phyloP scores from a whole-genome alignment of 768 basidiomycete species.

The Phlegmacium glaucopus region DNA sequence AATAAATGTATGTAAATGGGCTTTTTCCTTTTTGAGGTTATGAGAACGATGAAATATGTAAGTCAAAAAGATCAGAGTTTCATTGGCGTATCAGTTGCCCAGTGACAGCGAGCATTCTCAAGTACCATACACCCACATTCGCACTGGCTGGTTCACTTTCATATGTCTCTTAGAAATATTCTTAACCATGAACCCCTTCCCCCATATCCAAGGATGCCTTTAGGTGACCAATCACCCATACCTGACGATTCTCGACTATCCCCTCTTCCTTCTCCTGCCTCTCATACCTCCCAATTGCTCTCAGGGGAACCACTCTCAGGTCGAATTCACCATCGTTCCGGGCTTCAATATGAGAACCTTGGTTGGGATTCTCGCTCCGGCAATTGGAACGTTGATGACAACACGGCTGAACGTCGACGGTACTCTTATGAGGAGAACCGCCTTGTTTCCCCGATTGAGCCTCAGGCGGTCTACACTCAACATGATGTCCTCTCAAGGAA shows the following conservation, averaged over 20 bases:
- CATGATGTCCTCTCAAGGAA: slow-evolving; percentile 22
- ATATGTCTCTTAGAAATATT: slow-evolving; percentile 77
- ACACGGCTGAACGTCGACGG: slow-evolving; percentile 10
- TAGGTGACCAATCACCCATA: slow-evolving; percentile 15
- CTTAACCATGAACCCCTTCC: slow-evolving; percentile 70
- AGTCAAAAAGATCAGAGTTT: slow-evolving; percentile 22
- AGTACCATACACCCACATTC: slow-evolving; percentile 1
- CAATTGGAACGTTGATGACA: slow-evolving; percentile 18
- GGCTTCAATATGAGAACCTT: slow-evolving; percentile 43
- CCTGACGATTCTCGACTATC: slow-evolving; percentile 23
- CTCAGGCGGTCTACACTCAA: slow-evolving; percentile 6
- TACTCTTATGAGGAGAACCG: slow-evolving; percentile 20
- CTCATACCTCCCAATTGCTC: slow-evolving; percentile 17
- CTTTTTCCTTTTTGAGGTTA: slow-evolving; percentile 25
- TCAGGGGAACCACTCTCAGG: slow-evolving; percentile 10
- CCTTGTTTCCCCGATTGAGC: slow-evolving; percentile 14
- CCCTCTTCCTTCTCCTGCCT: slow-evolving; percentile 19
- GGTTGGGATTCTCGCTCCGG: slow-evolving; percentile 38
- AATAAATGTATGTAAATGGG: slow-evolving; percentile 12
- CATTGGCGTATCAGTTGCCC: slow-evolving; percentile 25
- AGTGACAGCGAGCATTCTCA: slow-evolving; percentile 26
- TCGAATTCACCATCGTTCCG: slow-evolving; percentile 17
- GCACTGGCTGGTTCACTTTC: slow-evolving; percentile 13
- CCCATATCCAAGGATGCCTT: slow-evolving; percentile 21
- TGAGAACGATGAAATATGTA: slow-evolving; percentile 24